phyloP scores from a whole-genome alignment of 495 filamentous ascomycete species.

The Aspergillus wentii region DNA sequence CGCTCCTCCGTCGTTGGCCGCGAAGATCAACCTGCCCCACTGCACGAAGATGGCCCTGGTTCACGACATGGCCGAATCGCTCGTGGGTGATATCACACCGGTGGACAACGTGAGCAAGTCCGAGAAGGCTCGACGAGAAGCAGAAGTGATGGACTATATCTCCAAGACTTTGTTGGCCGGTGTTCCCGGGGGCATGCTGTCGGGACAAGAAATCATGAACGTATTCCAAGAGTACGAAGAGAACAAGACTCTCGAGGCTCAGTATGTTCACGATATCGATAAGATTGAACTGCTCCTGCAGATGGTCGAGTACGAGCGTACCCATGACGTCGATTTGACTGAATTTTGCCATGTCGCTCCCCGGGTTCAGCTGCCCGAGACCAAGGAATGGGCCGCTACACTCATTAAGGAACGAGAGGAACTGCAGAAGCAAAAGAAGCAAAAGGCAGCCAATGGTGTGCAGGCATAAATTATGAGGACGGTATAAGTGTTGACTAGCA shows the following conservation, averaged over 20 bases:
- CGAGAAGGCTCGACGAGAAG: conserved; percentile 86
- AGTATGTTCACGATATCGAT: conserved; percentile 94
- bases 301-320: conserved; percentile 94
- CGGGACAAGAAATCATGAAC: conserved; percentile 62
- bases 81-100: conserved; percentile 96
- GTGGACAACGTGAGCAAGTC: conserved; percentile 58
- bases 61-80: conserved; percentile 94
- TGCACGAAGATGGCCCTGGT: conserved; percentile 92
- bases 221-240: conserved; percentile 96
- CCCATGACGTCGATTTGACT: conserved; percentile 63
- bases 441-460: background rate
- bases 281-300: conserved; percentile 93
- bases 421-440: conserved; percentile 55
- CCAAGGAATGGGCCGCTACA: conserved; percentile 71
- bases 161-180: conserved; percentile 64
- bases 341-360: conserved; percentile 77
- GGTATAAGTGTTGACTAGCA: too few relatives aligned
- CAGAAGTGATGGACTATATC: conserved; percentile 85
- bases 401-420: conserved; percentile 70
- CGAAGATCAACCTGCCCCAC: conserved; percentile 65
- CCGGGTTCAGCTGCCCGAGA: conserved; percentile 70
- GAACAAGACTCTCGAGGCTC: conserved; percentile 70
- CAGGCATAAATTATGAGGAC: too few relatives aligned
- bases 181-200: conserved; percentile 57
- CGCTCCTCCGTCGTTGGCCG: conserved; percentile 69